Evolutionary conservation across 1,284 basidiomycete species (phyloP), one percentile per base, ranked within the genome.

Genomic region (Ceratobasidium sp.): DNA sequence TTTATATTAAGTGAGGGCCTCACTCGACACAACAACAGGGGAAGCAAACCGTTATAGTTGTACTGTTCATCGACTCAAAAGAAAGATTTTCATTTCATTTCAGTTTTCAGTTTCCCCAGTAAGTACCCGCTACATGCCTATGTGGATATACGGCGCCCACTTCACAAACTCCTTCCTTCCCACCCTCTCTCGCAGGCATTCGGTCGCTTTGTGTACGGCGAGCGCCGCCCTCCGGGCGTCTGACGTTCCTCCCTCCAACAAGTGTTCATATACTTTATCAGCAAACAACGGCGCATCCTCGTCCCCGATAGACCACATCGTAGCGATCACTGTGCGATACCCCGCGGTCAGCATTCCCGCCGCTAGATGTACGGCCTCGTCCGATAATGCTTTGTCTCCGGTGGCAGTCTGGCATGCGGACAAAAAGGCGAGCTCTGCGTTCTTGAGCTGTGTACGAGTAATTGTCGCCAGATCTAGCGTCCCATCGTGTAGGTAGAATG

Each of bases 281-380:
- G 71, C 71, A 19, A 73, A 36, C 15, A 50, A 1, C 17, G 71
- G 71, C n/a, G 33, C 71, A 22, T 62, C 44, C 22, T 50, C 19
- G 33, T 73, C 71, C 14, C 14, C 11, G n/a, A 73, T 73, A 17
- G 44, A 27, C 71, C 71, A 73, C 71, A 73, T 73, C 14, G 71
- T 53, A 17, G 50, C 71, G 50, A 73, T 62, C 11, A 51, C 44
- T 5, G n/a, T 33, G n/a, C 17, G 47, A 31, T 56, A 73, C 5
- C 57, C 67, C 4, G 54, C 71, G 48, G 53, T 41, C 2, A 66
- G 41, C 41, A 66, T 22, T 8, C 64, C 71, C 22, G 56, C 44
- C 8, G 56, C 71, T 3, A 73, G 29, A 53, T 74, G 73, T 14
- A 74, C 47, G 9, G 54, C 14, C 31, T 74, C 73, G 4, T 74